Base-by-base conservation (phyloP, 2,329 filamentous ascomycete genomes). In the Cryphonectria naterciae region DNA sequence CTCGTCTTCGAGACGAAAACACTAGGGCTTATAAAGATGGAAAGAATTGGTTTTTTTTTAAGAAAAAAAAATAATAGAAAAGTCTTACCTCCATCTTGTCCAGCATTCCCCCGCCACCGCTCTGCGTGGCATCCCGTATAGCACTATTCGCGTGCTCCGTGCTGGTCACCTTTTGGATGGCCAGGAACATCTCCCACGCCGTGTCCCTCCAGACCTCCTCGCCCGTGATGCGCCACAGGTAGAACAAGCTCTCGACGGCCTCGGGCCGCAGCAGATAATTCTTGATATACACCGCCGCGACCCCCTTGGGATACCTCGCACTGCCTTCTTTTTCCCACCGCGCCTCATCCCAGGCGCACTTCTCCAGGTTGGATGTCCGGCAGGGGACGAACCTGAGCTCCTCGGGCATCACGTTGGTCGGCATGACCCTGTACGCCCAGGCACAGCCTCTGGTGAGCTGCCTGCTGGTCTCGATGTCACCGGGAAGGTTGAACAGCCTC, bases 321-420 rank as follows among this genome's bases (percentile, higher is more conserved):
- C 75, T 75, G 17, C 68, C 65, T 35, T 76, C 39, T 3, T 79
- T 75, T 79, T 75, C 41, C 81, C 75, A 77, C 13, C 73, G 54
- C 79, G 79, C 74, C 83, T 85, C 17, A 80, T 83, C 75, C 89
- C 88, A 8, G 83, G 85, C 79, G 86, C 88, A 75, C 87, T 84
- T 11, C 10, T 17, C 69, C 64, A 71, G 41, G n/a, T 68, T 54
- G 7, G 46, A 32, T 85, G 85, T 6, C 81, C 84, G 1, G 81
- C 81, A 75, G 80, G 86, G 69, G 79, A 81, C 64, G 74, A 77
- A 75, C 37, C 73, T 69, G 67, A 75, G 77, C 11, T 70, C 78
- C 77, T 89, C 87, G 43, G 87, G 85, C 86, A 88, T 88, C 75
- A 89, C 83, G 65, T 85, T 85, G 4, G 82, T 82, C 0, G 83